Base-by-base conservation (phyloP, 2,329 filamentous ascomycete genomes). In the Pyrenochaeta sp. region DNA sequence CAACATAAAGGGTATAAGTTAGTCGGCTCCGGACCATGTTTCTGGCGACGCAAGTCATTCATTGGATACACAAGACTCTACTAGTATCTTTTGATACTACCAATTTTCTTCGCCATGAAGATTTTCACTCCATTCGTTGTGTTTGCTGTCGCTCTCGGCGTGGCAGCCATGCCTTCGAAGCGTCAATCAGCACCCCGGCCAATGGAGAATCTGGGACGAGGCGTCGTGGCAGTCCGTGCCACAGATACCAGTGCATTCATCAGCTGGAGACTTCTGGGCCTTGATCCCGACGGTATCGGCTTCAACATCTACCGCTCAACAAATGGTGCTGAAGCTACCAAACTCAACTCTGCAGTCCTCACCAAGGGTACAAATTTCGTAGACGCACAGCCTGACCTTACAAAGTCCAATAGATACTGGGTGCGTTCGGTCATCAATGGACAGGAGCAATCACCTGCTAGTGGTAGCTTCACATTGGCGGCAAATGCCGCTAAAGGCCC, bases 241-340 rank as follows among this genome's bases (percentile, higher is more conserved):
- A 51, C 36, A n/a, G 48, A 29, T 31, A 39, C 36, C 2, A 48
- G 32, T 35, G 32, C 31, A n/a, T 40, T 58, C 11, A 39, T 54
- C 20, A 47, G 36, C 27, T 58, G 54, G 54, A 45, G 54, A 14
- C 46, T 58, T 9, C 39, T 58, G 11, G 50, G 50, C 10, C 46
- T 51, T 14, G 50, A 51, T 18, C n/a, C 29, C 7, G 30, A 45
- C 6, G 14, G n/a, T 7, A 50, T 54, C 14, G 50, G 50, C 21
- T 58, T 54, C 46, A 58, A 58, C 29, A 21, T 54, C 20, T 58
- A 54, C 29, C 50, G 54, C 20, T 42, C 54, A 3, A 41, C 43
- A 3, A 30, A 42, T 14, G 44, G 23, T 29, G 50, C 14, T 18
- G 30, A 21, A 21, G 33, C 32, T 6, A 44, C 32, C 5, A 41